A percentile compares a stretch with the other conserved stretches of the same genome.
phyloP scores from a whole-genome alignment of 805 yeast species.

The Starmerella gropengiesseri region DNA sequence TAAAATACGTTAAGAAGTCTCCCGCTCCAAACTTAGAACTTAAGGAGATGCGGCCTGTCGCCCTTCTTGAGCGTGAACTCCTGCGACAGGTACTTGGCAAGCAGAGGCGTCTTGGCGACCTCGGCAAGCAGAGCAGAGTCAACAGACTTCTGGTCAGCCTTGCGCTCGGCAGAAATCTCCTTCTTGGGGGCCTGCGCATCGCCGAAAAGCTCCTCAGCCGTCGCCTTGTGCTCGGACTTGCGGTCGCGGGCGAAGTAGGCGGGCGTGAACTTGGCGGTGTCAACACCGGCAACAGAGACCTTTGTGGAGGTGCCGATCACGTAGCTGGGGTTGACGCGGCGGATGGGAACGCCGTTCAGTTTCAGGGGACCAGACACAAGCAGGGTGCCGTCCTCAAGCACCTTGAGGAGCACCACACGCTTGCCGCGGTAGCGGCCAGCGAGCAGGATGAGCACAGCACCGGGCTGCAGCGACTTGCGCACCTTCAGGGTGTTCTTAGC shows the following conservation, averaged over 20 bases:
- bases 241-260: constrained; percentile 96
- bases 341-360: constrained; percentile 98
- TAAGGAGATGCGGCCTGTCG: constrained; percentile 96
- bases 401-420: constrained; percentile 96
- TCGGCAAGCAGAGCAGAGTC: constrained; percentile 86
- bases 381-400: constrained; percentile 94
- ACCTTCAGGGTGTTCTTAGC: constrained; percentile 72
- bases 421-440: constrained; percentile 99
- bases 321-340: constrained; percentile 98
- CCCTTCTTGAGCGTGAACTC: constrained; percentile 95
- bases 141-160: constrained; percentile 91
- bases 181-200: constrained; percentile 65
- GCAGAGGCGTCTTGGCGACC: constrained; percentile 94
- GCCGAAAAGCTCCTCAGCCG: constrained; percentile 82
- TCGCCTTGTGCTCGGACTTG: constrained; percentile 66
- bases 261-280: constrained; percentile 72
- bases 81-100: constrained; percentile 91
- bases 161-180: constrained; percentile 84
- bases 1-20: constrained; percentile 10
- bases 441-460: constrained; percentile 91
- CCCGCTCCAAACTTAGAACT: constrained; percentile 77
- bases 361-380: constrained; percentile 98
- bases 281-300: constrained; percentile 68
- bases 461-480: constrained; percentile 93
- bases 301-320: constrained; percentile 97